These are phyloP conservation scores for Chlamydomonas applanata DNA, from an alignment of 139 green algal species.

Conservation along the genomic window DNA sequence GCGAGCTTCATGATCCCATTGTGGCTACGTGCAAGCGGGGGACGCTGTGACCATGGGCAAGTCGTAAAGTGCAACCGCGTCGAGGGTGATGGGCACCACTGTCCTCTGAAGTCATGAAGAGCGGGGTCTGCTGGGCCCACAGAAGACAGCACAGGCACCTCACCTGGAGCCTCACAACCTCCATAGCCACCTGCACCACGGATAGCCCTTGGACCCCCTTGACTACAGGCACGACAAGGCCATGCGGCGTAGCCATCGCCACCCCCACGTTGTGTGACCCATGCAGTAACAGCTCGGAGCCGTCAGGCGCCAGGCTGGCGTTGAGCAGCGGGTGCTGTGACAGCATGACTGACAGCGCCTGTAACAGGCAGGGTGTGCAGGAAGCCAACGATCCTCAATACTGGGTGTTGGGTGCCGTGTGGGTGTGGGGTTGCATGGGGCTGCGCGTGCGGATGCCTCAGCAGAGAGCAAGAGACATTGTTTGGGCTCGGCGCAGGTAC, in stretches of 20 bases:
- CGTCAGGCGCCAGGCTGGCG: constrained; percentile 36
- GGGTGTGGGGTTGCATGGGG: too few species aligned
- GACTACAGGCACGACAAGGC: constrained; percentile 87
- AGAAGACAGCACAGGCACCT: too few species aligned
- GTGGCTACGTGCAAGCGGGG: too few species aligned
- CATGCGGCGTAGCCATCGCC: constrained; percentile 80
- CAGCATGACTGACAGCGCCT: constrained; percentile 68
- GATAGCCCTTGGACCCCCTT: constrained; percentile 60
- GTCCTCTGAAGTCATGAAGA: not conserved
- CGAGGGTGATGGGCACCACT: not conserved
- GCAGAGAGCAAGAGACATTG: too few species aligned
- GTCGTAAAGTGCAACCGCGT: too few species aligned
- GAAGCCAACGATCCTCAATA: too few species aligned
- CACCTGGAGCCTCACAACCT: constrained; percentile 57
- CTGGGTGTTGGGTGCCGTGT: too few species aligned
- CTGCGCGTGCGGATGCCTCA: too few species aligned
- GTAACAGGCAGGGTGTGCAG: too few species aligned
- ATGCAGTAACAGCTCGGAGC: constrained; percentile 35
- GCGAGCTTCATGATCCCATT: too few species aligned
- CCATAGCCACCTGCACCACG: constrained; percentile 58
- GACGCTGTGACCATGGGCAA: too few species aligned
- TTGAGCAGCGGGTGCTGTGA: constrained; percentile 74
- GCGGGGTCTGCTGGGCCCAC: not conserved
- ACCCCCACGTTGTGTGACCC: constrained; percentile 84
- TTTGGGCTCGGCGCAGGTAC: too few species aligned